Base-by-base conservation (phyloP, 2,329 filamentous ascomycete species). In the Diaporthe batatas region DNA sequence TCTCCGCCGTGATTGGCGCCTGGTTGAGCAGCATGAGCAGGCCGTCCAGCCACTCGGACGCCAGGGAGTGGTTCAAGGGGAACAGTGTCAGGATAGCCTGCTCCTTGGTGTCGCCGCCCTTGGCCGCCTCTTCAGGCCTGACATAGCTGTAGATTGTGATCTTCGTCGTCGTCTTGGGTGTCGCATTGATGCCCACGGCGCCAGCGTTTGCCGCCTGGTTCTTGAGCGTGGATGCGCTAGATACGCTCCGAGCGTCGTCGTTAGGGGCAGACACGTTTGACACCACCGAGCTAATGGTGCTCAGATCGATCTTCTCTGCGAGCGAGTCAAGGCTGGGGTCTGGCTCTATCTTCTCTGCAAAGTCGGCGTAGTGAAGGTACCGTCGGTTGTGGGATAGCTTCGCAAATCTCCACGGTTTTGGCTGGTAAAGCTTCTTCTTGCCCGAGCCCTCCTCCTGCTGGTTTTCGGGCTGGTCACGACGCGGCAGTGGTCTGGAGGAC, bases 21-120 rank as follows among this genome's bases (percentile, higher is more conserved):
- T 99, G 96, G 79, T 97, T 95, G 32, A 99, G 88, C 70, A 99
- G 87, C 95, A 99, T 97, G 72, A 98, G 87, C 76, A 99, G 84
- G 0, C 96, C 96, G 81, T 99, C 96, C 6, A 99, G 88, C 96
- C 96, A 99, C 83, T 99, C 96, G 0, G 95, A 97, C 12, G 96
- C 96, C 62, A 96, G 85, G 76, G 91, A 94, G 80, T 96, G 93
- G 73, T 91, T 93, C 73, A 91, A 86, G 7, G 96, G 95, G 81
- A 94, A 91, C 68, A 99, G 87, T n/a, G 92, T 94, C 70, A 99
- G 86, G 29, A 98, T 88, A 0, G 93, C 88, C 67, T 90, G 86
- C 81, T 98, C 96, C 76, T 89, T 88, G 73, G 75, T 81, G 25
- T 83, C 82, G n/a, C 78, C 79, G 42, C 73, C 76, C 69, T 78